Conservation (phyloP, 2,329 filamentous ascomycete genomes). For the Chrysoporthe cubensis region DNA sequence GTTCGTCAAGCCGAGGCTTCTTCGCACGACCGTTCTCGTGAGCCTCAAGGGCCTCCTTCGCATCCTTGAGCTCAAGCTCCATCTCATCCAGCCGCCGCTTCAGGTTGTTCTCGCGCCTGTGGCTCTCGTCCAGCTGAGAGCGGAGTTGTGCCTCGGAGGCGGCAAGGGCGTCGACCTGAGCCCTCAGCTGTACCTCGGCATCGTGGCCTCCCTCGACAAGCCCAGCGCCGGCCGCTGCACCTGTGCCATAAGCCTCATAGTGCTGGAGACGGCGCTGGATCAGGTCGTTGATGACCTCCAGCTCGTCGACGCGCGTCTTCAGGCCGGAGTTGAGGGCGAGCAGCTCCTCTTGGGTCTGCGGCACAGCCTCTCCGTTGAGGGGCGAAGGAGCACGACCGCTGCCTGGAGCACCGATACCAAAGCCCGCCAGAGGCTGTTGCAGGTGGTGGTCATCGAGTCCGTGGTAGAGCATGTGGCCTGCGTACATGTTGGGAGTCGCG, state of each 20-base stretch:
- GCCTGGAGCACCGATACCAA: slow-evolving; percentile 51
- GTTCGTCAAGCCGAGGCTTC: slow-evolving; percentile 37
- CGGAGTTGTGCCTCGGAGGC: slow-evolving; percentile 52
- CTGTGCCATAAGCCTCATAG: slow-evolving; percentile 67
- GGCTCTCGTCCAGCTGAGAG: slow-evolving; percentile 73
- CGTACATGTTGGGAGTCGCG: slow-evolving; percentile 75
- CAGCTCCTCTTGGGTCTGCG: slow-evolving; percentile 80
- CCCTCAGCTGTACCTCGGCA: slow-evolving; percentile 60
- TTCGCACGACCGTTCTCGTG: slow-evolving; percentile 38
- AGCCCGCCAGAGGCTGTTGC: slow-evolving; percentile 56
- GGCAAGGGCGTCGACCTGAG: slow-evolving; percentile 55
- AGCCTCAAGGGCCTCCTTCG: slow-evolving; percentile 35
- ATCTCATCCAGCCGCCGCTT: slow-evolving; percentile 83
- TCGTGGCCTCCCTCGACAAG: slow-evolving; percentile 53
- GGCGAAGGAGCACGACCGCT: slow-evolving; percentile 55
- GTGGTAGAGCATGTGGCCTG: slow-evolving; percentile 79
- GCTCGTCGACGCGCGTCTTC: slow-evolving; percentile 93
- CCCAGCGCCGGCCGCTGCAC: slow-evolving; percentile 45
- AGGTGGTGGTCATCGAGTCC: slow-evolving; percentile 74
- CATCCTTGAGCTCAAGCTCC: slow-evolving; percentile 60
- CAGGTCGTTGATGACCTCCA: slow-evolving; percentile 91
- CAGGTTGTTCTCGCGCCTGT: slow-evolving; percentile 77
- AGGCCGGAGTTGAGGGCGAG: slow-evolving; percentile 80
- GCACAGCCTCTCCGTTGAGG: slow-evolving; percentile 65
- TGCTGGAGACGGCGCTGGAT: slow-evolving; percentile 75